phyloP scores from a whole-genome alignment of 1,139 yeast genomes.

The Yamadazyma triangularis region DNA sequence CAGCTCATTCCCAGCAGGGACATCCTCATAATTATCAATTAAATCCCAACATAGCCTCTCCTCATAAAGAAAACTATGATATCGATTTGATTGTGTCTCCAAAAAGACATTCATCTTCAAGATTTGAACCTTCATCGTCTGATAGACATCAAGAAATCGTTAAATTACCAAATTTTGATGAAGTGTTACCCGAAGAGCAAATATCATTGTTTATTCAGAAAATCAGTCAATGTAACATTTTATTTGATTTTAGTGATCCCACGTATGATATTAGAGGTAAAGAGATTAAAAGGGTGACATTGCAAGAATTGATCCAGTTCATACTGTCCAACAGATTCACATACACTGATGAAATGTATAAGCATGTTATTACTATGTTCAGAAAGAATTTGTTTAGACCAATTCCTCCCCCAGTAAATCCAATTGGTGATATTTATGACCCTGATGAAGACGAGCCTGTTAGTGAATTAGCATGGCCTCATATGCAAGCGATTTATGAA shows the following conservation, averaged over 20 bases:
- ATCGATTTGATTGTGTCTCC: conserved; percentile 59
- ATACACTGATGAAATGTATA: conserved; percentile 88
- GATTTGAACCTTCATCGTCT: conserved; percentile 77
- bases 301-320: conserved; percentile 86
- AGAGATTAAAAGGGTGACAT: conserved; percentile 80
- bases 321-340: conserved; percentile 77
- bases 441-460: conserved; percentile 99
- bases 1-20: conserved; percentile 24
- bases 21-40: conserved; percentile 28
- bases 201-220: conserved; percentile 78
- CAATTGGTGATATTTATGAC: conserved; percentile 91
- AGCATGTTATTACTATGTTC: conserved; percentile 86
- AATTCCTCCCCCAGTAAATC: conserved; percentile 97
- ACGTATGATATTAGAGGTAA: conserved; percentile 89
- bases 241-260: conserved; percentile 93
- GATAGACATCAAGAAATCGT: conserved; percentile 65
- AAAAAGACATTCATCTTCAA: conserved; percentile 87
- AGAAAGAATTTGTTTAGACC: conserved; percentile 87
- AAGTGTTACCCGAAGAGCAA: conserved; percentile 83
- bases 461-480: conserved; percentile 97
- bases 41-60: conserved; percentile 41
- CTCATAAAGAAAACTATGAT: conserved; percentile 40
- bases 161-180: conserved; percentile 84
- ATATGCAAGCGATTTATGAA: conserved; percentile 95
- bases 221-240: conserved; percentile 89